Percentiles rank a stretch among this genome's conserved stretches.
Conservation (phyloP, 352 stramenopile genomes). For the Globisporangium echinulatum region DNA sequence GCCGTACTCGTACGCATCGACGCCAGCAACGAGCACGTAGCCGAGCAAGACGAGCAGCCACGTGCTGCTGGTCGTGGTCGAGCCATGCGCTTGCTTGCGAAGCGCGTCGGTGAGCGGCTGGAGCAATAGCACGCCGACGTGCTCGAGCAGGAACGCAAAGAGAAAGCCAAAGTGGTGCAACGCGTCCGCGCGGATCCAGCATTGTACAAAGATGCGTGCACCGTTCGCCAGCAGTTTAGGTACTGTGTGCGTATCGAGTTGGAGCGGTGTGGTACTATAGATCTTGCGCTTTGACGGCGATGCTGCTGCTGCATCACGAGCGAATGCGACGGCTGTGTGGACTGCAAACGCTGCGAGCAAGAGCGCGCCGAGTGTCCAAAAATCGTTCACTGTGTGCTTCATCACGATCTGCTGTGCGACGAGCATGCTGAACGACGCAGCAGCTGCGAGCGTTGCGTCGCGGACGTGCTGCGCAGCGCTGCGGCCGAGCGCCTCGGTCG, state of each 20-base stretch:
- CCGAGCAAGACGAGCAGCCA: slow-evolving; percentile 36
- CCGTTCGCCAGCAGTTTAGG: slow-evolving; percentile 27
- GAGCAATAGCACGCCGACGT: slow-evolving; percentile 38
- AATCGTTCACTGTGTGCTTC: slow-evolving; percentile 23
- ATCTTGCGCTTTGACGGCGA: not conserved
- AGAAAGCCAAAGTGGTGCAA: slow-evolving; percentile 62
- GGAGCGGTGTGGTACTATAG: not conserved
- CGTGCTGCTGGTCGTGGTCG: slow-evolving; percentile 4
- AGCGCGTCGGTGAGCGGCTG: slow-evolving; percentile 30
- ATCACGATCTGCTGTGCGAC: slow-evolving; percentile 14
- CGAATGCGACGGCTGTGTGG: slow-evolving; percentile 5
- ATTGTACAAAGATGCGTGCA: slow-evolving; percentile 28
- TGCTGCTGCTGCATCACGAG: not conserved
- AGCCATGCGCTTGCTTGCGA: not conserved
- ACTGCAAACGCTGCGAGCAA: slow-evolving; percentile 21
- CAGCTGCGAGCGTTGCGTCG: slow-evolving; percentile 10
- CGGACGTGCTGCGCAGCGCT: slow-evolving; percentile 12
- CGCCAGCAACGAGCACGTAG: slow-evolving; percentile 52
- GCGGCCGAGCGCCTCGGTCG: slow-evolving; percentile 7
- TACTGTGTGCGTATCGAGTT: slow-evolving; percentile 11
- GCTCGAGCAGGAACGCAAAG: slow-evolving; percentile 66
- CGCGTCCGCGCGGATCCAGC: slow-evolving; percentile 43
- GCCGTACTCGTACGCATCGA: slow-evolving; percentile 58
- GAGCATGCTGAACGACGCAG: slow-evolving; percentile 14
- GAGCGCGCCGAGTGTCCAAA: slow-evolving; percentile 24